phyloP scores from a whole-genome alignment of 495 filamentous ascomycete species.

The Neurospora sp. region DNA sequence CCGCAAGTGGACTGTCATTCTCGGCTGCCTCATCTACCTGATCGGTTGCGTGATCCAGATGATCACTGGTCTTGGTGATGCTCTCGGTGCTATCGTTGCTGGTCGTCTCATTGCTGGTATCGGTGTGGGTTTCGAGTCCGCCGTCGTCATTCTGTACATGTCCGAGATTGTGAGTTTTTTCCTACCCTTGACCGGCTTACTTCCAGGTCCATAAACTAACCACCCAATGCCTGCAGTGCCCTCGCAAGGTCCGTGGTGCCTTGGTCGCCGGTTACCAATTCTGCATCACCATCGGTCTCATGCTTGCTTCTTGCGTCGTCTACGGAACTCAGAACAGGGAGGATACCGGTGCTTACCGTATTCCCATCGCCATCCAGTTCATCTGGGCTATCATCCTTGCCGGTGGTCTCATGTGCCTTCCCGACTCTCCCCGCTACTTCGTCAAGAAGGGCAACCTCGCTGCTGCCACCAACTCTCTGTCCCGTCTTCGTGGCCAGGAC shows the following conservation, averaged over 20 bases:
- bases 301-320: slow-evolving; percentile 62
- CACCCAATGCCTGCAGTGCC: slow-evolving; percentile 26
- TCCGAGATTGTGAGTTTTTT: slow-evolving; percentile 43
- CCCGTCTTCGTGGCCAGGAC: slow-evolving; percentile 58
- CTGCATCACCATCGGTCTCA: slow-evolving; percentile 65
- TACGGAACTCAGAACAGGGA: slow-evolving; percentile 53
- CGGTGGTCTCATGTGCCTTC: slow-evolving; percentile 48
- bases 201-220: background rate
- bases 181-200: background rate
- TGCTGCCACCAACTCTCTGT: slow-evolving; percentile 49
- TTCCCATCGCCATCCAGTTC: slow-evolving; percentile 62
- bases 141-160: slow-evolving; percentile 71
- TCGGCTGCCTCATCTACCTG: slow-evolving; percentile 54
- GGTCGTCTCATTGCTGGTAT: slow-evolving; percentile 64
- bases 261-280: slow-evolving; percentile 70
- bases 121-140: slow-evolving; percentile 66
- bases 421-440: slow-evolving; percentile 74
- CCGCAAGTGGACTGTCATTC: slow-evolving; percentile 57
- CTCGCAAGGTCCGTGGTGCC: slow-evolving; percentile 62
- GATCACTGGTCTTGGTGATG: slow-evolving; percentile 24
- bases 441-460: slow-evolving; percentile 64
- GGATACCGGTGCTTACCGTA: slow-evolving; percentile 59
- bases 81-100: slow-evolving; percentile 47
- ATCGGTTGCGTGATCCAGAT: slow-evolving; percentile 56
- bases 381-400: slow-evolving; percentile 59